Evolutionary conservation across 1,284 basidiomycete species (phyloP).

Genomic region (Ceratorhiza oryzae-sativae): DNA sequence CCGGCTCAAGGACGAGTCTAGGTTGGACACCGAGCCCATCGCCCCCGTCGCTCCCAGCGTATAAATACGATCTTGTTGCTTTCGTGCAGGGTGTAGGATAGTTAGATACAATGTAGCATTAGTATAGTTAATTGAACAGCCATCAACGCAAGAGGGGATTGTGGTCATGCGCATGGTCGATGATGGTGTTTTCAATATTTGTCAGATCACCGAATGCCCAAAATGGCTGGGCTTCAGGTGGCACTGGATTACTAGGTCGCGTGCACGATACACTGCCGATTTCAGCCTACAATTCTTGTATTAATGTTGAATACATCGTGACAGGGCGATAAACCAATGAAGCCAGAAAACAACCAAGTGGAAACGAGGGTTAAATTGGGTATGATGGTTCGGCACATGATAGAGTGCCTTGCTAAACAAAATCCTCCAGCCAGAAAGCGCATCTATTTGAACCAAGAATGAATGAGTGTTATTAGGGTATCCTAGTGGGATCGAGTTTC

Average conservation of each 20-base stretch:
- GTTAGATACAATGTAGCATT: background rate
- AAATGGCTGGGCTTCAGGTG: background rate
- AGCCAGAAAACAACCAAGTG: background rate
- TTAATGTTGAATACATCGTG: conserved; percentile 1
- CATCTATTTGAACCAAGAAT: conserved; percentile 9
- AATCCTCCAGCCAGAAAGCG: conserved; percentile 3
- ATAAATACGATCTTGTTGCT: background rate
- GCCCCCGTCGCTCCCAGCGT: background rate
- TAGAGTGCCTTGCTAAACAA: background rate
- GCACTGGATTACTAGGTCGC: background rate
- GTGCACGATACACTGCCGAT: background rate
- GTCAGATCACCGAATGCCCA: background rate
- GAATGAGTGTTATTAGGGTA: conserved; percentile 39
- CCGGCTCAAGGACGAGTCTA: conserved; percentile 45
- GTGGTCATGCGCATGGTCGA: background rate
- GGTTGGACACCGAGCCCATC: conserved; percentile 11
- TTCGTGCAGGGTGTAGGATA: conserved; percentile 1
- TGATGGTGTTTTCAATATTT: background rate
- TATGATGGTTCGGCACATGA: background rate
- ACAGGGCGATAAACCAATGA: background rate
- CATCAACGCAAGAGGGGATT: background rate
- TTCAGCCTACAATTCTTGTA: background rate
- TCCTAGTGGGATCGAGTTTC: conserved; percentile 79
- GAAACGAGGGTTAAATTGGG: background rate
- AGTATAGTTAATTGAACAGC: background rate